Evolutionary conservation across 305 asterid species (phyloP), one percentile per base, ranked within the genome.

Genomic region (Fraxinus baroniana): DNA sequence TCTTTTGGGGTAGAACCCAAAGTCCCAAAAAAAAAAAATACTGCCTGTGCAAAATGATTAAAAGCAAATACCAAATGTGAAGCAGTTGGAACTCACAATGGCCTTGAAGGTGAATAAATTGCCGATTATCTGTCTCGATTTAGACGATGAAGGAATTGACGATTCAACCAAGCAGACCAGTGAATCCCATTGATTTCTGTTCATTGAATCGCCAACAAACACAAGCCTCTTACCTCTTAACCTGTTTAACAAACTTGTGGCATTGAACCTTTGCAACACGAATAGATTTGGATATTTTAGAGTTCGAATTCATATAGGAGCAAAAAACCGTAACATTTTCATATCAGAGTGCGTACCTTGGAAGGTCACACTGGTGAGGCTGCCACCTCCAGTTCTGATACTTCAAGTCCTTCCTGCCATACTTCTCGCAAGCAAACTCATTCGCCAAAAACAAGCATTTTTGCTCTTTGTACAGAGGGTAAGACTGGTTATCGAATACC

Each of bases 301-400:
- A 22, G 35, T 26, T 26, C 36, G 9, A 66, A 66, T 66, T 66
- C 36, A 66, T 24, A 12, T 12, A 55, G 64, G 64, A n/a, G 64
- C 64, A n/a, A 28, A 66, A 28, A 26, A 9, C n/a, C 36, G 28
- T 28, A 28, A 26, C 12, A 10, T 26, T 28, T 64, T 24, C 74
- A 1, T 66, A 26, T 26, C 35, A 66, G 74, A 66, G n/a, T 24
- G 18, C 74, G 33, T 46, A 92, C 99, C 97, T 89, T 5, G 97
- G 97, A 60, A 95, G 92, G 77, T 94, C 89, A 76, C 98, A 94
- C 0, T 84, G 91, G 84, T 91, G 88, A 79, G 99, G 98, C 78
- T 95, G 99, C 99, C 99, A 95, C 76, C 95, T 88, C 99, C 97
- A 95, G 72, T 92, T 81, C 85, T 90, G 97, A 85, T 86, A 94